These are phyloP conservation scores for Solanum medicagineum DNA, from an alignment of 257 asterid genomes.

Conservation along the genomic window DNA sequence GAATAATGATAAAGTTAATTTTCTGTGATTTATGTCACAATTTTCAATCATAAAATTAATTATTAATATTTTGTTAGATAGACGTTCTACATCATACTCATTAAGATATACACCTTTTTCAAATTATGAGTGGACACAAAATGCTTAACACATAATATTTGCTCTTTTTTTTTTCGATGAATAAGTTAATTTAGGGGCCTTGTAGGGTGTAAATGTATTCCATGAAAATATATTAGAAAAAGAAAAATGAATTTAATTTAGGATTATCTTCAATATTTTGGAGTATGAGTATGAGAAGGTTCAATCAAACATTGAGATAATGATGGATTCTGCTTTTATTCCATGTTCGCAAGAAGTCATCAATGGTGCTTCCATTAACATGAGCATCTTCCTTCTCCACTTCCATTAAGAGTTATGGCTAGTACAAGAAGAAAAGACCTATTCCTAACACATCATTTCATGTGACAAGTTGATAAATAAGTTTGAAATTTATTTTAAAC, in stretches of 20 bases:
- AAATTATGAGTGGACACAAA: neutral
- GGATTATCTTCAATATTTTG: neutral
- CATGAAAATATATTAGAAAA: neutral
- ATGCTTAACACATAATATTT: neutral
- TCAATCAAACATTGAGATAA: neutral
- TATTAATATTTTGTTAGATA: neutral
- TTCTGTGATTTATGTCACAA: accelerated
- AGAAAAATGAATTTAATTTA: neutral
- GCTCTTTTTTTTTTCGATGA: no score
- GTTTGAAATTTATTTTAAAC: neutral
- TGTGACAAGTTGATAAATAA: neutral
- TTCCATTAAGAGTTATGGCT: neutral
- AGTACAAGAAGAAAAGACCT: neutral
- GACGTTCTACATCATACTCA: neutral
- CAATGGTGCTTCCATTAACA: neutral
- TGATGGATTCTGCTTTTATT: neutral
- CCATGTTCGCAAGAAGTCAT: neutral
- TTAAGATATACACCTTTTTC: neutral
- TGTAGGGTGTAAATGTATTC: neutral
- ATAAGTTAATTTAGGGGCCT: neutral
- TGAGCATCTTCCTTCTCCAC: neutral
- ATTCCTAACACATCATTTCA: neutral
- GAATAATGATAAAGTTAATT: neutral
- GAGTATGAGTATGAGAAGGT: neutral
- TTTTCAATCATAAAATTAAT: neutral